These are phyloP conservation scores for Ettlia oleoabundans DNA, from an alignment of 139 green algal species.

Conservation along the genomic window DNA sequence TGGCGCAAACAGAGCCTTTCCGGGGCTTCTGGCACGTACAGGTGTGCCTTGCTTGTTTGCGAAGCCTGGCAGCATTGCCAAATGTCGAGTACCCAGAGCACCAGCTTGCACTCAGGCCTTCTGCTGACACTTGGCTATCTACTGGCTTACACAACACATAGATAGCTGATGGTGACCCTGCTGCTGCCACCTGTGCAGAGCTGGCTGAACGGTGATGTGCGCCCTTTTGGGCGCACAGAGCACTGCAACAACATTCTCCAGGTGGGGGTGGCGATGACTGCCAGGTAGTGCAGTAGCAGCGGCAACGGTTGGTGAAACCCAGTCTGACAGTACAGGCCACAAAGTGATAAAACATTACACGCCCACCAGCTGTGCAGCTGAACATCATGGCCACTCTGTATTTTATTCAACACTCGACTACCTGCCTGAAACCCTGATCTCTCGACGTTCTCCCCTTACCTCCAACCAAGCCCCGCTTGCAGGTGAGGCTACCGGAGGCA, in stretches of 20 bases:
- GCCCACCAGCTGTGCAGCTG: no score
- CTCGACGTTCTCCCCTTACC: neutral
- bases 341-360: no score
- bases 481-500: constrained; percentile 15
- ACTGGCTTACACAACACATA: no score
- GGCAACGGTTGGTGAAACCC: neutral
- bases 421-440: neutral
- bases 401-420: no score
- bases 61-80: no score
- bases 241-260: constrained; percentile 22
- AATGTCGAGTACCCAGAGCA: no score
- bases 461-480: neutral
- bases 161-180: no score
- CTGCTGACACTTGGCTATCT: no score
- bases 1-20: constrained; percentile 5
- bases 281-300: neutral
- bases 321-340: no score
- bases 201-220: constrained; percentile 23
- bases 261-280: neutral
- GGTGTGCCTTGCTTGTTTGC: neutral
- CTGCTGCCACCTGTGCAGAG: neutral
- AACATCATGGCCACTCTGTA: no score
- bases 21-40: constrained; percentile 4
- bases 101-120: no score
- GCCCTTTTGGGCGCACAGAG: neutral